These are phyloP conservation scores for Nakazawaea molendinolei DNA, from an alignment of 805 yeast genomes.

Conservation along the genomic window DNA sequence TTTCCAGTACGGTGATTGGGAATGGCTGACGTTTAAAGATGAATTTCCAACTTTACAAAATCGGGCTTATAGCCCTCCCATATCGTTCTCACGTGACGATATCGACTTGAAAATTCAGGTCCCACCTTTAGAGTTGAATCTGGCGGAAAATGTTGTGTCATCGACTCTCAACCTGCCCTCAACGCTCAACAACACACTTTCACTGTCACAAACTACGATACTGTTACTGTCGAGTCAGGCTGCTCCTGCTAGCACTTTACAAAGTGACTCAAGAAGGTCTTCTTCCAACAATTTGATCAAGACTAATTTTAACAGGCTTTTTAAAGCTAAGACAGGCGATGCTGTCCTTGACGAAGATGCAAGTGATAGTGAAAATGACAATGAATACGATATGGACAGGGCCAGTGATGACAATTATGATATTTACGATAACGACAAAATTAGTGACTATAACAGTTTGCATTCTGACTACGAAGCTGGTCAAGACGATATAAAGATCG, in stretches of 20 bases:
- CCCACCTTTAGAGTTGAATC: constrained; percentile 1
- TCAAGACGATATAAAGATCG: constrained; percentile 11
- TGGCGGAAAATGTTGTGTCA: too few relatives aligned
- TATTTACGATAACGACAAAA: constrained; percentile 17
- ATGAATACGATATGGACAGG: constrained; percentile 22
- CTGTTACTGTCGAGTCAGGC: too few relatives aligned
- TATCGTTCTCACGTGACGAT: constrained; percentile 14
- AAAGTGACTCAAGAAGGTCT: too few relatives aligned
- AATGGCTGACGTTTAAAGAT: not conserved
- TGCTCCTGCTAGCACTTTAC: too few relatives aligned
- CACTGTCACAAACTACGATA: too few relatives aligned
- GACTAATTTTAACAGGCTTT: constrained; percentile 9
- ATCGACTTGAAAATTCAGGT: constrained; percentile 6
- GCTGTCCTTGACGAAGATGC: constrained; percentile 7
- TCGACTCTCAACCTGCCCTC: too few relatives aligned
- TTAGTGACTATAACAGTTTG: constrained; percentile 8
- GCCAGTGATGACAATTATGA: constrained; percentile 17
- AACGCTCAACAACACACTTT: too few relatives aligned
- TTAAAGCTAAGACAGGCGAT: constrained; percentile 5
- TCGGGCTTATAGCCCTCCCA: constrained; percentile 7
- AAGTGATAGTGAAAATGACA: constrained; percentile 8
- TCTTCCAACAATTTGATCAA: constrained; percentile 6
- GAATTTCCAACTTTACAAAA: not conserved
- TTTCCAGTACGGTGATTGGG: not conserved
- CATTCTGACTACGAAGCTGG: constrained; percentile 1